Evolutionary conservation across 1,284 basidiomycete genomes (phyloP).

Genomic region (Apiotrichum porosum): DNA sequence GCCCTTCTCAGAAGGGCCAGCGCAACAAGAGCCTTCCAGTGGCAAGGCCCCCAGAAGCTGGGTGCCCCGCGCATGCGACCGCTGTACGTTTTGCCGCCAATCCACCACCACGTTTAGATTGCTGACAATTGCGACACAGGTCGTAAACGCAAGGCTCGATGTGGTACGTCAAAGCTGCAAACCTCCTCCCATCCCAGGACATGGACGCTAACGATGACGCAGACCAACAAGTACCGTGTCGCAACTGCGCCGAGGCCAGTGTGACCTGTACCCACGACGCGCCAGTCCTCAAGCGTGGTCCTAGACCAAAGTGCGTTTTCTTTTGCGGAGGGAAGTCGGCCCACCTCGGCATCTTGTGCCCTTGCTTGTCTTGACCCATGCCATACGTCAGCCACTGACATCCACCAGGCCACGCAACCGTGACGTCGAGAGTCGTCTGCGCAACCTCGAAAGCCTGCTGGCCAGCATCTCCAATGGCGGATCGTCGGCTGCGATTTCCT

Average conservation of each 20-base stretch:
- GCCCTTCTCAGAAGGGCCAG: constrained; percentile 1
- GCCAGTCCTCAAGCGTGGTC: constrained; percentile 32
- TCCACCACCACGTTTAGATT: background rate
- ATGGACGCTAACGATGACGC: too few relatives aligned
- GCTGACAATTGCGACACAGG: constrained; percentile 11
- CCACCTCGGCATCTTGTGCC: too few relatives aligned
- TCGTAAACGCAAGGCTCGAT: constrained; percentile 32
- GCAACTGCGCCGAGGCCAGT: constrained; percentile 27
- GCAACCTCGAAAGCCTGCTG: constrained; percentile 29
- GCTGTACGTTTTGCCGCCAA: constrained; percentile 16
- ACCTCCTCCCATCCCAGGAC: too few relatives aligned
- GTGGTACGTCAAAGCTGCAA: too few relatives aligned
- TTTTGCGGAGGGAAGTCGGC: too few relatives aligned
- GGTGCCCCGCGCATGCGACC: constrained; percentile 28
- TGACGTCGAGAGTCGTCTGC: constrained; percentile 26
- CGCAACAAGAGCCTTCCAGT: constrained; percentile 14
- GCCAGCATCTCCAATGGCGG: constrained; percentile 24
- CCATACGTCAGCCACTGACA: constrained; percentile 1
- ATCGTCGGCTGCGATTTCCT: constrained; percentile 14
- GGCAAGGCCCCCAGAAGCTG: constrained; percentile 23
- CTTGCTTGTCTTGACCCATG: too few relatives aligned
- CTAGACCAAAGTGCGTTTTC: constrained; percentile 24
- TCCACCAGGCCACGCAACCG: constrained; percentile 19
- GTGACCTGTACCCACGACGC: constrained; percentile 32
- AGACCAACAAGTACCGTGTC: constrained; percentile 32